A percentile compares a stretch with the other conserved stretches of the same genome.
Conservation (phyloP, 2,329 filamentous ascomycete species). For the Trichoderma afroharzianum region DNA sequence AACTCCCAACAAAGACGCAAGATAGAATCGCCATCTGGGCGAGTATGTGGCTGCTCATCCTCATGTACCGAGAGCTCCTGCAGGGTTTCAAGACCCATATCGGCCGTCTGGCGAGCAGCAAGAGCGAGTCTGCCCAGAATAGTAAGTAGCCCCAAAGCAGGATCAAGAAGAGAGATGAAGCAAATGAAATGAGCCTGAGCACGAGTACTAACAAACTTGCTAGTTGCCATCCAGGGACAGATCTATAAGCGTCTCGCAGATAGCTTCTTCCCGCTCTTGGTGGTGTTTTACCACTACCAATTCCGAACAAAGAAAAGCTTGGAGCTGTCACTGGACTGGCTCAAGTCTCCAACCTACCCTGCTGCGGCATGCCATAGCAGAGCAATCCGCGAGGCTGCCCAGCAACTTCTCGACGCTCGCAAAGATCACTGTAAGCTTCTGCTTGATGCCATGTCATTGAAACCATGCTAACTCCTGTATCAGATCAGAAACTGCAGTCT, state of each 20-base stretch:
- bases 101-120: constrained; percentile 23
- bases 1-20: constrained; percentile 36
- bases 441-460: background rate
- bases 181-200: background rate
- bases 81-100: constrained; percentile 30
- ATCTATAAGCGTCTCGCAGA: constrained; percentile 31
- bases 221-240: constrained; percentile 21
- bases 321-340: constrained; percentile 38
- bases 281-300: constrained; percentile 40
- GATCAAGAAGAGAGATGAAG: background rate
- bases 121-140: constrained; percentile 22
- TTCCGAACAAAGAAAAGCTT: constrained; percentile 40
- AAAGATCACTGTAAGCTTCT: constrained; percentile 36
- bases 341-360: constrained; percentile 30
- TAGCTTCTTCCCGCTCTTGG: constrained; percentile 36
- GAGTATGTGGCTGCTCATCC: constrained; percentile 47
- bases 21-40: constrained; percentile 46
- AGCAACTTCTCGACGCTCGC: constrained; percentile 33
- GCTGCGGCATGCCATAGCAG: constrained; percentile 26
- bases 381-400: constrained; percentile 27
- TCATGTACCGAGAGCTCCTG: constrained; percentile 45
- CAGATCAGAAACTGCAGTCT: constrained; percentile 32
- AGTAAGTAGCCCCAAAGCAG: constrained; percentile 14
- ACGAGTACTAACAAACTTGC: background rate
- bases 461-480: background rate